Conservation (phyloP, 176 grass and related monocot genomes). For the Rhynchospora tenuis region DNA sequence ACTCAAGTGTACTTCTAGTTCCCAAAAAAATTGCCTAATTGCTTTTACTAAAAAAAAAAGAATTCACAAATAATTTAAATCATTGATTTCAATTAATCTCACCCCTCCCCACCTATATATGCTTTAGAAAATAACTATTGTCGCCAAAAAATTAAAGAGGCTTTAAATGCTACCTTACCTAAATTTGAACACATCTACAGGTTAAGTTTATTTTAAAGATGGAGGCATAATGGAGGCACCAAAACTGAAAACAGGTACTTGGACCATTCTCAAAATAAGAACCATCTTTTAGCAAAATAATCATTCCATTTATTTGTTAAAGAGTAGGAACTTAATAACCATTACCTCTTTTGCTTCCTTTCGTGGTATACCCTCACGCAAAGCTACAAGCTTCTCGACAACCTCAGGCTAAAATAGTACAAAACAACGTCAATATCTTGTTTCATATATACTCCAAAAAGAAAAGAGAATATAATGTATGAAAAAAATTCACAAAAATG, state of each 20-base stretch:
- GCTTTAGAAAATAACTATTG: background rate
- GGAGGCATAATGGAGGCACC: too few relatives aligned
- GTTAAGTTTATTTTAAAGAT: too few relatives aligned
- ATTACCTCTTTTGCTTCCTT: conserved; percentile 99
- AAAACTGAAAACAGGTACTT: too few relatives aligned
- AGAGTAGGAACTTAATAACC: background rate
- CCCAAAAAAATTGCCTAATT: too few relatives aligned
- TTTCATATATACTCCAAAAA: background rate
- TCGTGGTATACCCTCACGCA: conserved; percentile 85
- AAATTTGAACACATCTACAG: too few relatives aligned
- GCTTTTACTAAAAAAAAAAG: too few relatives aligned
- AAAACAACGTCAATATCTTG: conserved; percentile 23
- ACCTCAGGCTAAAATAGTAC: conserved; percentile 67
- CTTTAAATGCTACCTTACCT: too few relatives aligned
- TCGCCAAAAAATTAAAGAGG: background rate
- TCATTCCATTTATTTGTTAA: background rate
- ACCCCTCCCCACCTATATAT: background rate
- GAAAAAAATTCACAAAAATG: background rate
- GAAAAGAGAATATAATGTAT: background rate
- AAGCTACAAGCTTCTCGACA: conserved; percentile 94
- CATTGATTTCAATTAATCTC: background rate
- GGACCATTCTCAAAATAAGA: background rate
- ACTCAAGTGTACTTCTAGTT: background rate
- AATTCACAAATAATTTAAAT: too few relatives aligned
- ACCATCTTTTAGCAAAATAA: background rate